Evolutionary conservation across 257 asterid genomes (phyloP), one percentile per base, ranked within the genome.

Genomic region (Thymus mandschuricus): DNA sequence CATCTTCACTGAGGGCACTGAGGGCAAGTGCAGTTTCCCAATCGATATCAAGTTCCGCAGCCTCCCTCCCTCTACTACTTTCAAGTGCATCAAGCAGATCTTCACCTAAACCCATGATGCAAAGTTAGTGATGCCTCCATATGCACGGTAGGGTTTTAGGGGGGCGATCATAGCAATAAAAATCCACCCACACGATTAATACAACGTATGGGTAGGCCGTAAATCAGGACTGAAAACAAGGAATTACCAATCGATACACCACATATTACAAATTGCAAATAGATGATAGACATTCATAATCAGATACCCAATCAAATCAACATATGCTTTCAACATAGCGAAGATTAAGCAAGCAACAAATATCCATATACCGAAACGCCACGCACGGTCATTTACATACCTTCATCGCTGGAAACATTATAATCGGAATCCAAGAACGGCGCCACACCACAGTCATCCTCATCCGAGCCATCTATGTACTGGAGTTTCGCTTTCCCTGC

Each of bases 401-500:
- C 81, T 67, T 60, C 78, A 40, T 70, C 81, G 5, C 64, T 70
- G 27, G 1, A 7, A 1, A 45, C 81, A 12, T 57, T 11, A 70
- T 52, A 78, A 60, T 81, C 86, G 35, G 79, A 71, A 60, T 84
- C 84, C 29, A 76, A 78, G 0, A 70, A 66, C 58, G 27, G 52
- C 10, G 51, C 15, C 74, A 8, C 55, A 48, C 41, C 78, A 49
- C 3, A 3, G 33, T 2, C 65, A 46, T 74, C 84, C 6, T 76
- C 85, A 34, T 79, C 86, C 1, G 86, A 84, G 58, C 82, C 64
- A 55, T 81, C 80, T n/a, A 0, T 4, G 79, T 84, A 68, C 76
- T 70, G 48, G 12, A 54, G 21, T 57, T 79, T 81, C 75, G 1
- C 75, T 64, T 79, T 81, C 49, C 82, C 88, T 84, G 75, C 58